A percentile compares a stretch with the other conserved stretches of the same genome.
Conservation (phyloP, 225 moss, liverwort and hornwort genomes). For the Lunularia cruciata region DNA sequence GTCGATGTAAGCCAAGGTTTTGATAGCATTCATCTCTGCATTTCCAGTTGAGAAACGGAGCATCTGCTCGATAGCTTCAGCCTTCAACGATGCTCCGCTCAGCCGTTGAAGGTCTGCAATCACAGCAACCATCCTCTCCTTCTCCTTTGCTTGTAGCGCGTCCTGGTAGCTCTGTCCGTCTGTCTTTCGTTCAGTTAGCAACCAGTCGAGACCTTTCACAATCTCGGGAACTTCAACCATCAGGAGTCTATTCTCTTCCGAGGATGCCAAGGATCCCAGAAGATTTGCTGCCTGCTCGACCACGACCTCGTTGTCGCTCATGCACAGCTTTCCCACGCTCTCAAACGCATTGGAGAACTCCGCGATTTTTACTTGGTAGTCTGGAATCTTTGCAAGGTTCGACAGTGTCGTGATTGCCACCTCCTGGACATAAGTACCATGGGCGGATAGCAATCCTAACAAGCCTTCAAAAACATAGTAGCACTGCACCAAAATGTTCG, state of each 20-base stretch:
- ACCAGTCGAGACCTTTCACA: slow-evolving; percentile 11
- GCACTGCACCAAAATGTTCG: slow-evolving; percentile 15
- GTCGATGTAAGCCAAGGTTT: slow-evolving; percentile 22
- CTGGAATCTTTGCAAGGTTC: slow-evolving; percentile 27
- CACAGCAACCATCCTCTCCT: slow-evolving; percentile 6
- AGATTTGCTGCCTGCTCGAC: slow-evolving; percentile 16
- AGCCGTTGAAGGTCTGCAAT: slow-evolving; percentile 7
- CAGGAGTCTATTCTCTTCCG: slow-evolving; percentile 8
- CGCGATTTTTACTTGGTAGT: slow-evolving; percentile 29
- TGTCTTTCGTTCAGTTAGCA: slow-evolving; percentile 5
- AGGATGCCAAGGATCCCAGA: slow-evolving; percentile 9
- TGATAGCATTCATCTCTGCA: slow-evolving; percentile 20
- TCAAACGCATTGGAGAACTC: slow-evolving; percentile 33
- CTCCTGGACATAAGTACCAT: slow-evolving; percentile 21
- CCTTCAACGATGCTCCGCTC: slow-evolving; percentile 4
- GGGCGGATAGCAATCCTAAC: slow-evolving; percentile 9
- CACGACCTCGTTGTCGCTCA: slow-evolving; percentile 22
- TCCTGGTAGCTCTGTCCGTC: background rate
- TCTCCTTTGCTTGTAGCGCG: background rate
- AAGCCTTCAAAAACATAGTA: slow-evolving; percentile 22
- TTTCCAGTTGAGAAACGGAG: background rate
- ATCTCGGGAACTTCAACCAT: slow-evolving; percentile 24
- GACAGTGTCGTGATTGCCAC: slow-evolving; percentile 27
- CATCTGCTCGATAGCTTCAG: slow-evolving; percentile 14
- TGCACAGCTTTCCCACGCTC: slow-evolving; percentile 16